phyloP scores from a whole-genome alignment of 139 green algal species.

The Edaphochlamys debaryana region DNA sequence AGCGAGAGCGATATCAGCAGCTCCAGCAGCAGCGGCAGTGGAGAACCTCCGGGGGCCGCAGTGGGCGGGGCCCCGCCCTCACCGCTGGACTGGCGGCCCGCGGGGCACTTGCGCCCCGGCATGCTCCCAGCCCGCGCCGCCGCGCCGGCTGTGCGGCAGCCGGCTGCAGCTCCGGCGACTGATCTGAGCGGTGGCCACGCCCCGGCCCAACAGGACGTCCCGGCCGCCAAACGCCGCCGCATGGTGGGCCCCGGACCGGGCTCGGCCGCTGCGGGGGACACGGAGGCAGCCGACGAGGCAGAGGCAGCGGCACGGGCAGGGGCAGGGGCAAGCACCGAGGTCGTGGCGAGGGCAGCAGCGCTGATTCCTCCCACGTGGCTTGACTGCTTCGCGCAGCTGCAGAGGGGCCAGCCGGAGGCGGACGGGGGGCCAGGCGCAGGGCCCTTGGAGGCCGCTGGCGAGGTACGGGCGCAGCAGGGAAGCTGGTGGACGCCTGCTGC shows the following conservation, averaged over 20 bases:
- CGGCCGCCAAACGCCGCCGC: neutral
- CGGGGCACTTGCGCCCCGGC: neutral
- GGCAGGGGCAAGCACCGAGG: neutral
- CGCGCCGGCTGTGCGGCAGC: neutral
- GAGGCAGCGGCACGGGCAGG: neutral
- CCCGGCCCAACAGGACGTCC: no score
- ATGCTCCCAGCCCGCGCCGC: neutral
- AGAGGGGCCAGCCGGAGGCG: no score
- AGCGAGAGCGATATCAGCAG: neutral
- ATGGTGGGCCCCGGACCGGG: neutral
- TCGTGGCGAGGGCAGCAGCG: no score
- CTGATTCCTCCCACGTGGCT: constrained; percentile 5
- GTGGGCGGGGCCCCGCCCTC: neutral
- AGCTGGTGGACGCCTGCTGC: neutral
- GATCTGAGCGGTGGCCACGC: no score
- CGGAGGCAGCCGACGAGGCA: no score
- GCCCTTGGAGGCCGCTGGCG: neutral
- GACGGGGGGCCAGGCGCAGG: neutral
- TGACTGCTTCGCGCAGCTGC: neutral
- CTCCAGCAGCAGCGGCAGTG: constrained; percentile 1
- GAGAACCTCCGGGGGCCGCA: neutral
- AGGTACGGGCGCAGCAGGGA: neutral
- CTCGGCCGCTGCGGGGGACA: neutral
- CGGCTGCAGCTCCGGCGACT: neutral
- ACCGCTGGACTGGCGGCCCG: neutral